Base-by-base conservation (phyloP, 495 filamentous ascomycete species). In the Aspergillus mulundensis region DNA sequence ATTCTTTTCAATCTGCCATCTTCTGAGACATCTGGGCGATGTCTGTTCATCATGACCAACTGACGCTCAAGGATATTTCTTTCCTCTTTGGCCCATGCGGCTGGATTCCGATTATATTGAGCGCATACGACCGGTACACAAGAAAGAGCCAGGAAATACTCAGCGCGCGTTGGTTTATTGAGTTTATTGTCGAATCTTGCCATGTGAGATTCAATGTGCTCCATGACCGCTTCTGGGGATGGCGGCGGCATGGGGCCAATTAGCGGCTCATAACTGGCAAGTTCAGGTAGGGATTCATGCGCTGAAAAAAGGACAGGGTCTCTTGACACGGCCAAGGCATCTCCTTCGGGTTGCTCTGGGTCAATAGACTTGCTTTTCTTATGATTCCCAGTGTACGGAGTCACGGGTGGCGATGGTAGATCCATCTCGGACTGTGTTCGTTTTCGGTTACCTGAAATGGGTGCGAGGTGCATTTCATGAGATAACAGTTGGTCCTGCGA, bases 391-490 rank as follows among this genome's bases (percentile, higher is more conserved):
- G 74, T 76, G 50, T 80, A 82, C 12, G 87, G 87, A 21, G 87
- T 90, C 38, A 88, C 80, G 7, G 88, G 88, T 61, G 88, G 88
- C 39, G 88, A 90, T 30, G 86, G 80, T 24, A 86, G 73, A 12
- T 80, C 73, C 69, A 77, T 74, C 62, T 75, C 73, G 55, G 72
- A 77, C 61, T 73, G 76, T 54, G 68, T 77, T 58, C 69, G 71
- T 59, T 75, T 78, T 57, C 72, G 71, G 64, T 74, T 69, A 70
- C 68, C 69, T 58, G 77, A 75, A 57, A 81, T 77, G 19, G 77
- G 77, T 47, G 76, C 72, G 18, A 76, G 60, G 50, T 71, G 81
- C 68, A 72, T 74, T 61, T 71, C 76, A 62, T 63, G 67, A 61
- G 55, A 60, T 61, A 65, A 72, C 34, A 66, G 59, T 56, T 58